Percentiles rank a stretch among this genome's conserved stretches.
Conservation (phyloP, 1,139 yeast species). For the Trichomonascaceae sp. region DNA sequence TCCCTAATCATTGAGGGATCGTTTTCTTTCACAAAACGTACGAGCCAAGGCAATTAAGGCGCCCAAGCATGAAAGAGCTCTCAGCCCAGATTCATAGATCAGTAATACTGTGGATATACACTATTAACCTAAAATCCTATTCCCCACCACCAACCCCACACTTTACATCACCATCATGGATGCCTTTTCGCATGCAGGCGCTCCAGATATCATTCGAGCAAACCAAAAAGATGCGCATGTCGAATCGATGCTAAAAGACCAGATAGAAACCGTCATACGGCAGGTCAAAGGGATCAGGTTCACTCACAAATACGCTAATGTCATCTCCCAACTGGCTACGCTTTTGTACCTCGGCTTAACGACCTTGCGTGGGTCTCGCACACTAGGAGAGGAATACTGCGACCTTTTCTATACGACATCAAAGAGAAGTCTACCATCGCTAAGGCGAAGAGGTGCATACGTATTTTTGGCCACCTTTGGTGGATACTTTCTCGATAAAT, state of each 20-base stretch:
- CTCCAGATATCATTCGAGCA: slow-evolving; percentile 34
- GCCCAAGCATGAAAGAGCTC: too few relatives aligned
- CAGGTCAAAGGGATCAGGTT: slow-evolving; percentile 54
- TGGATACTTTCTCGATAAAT: slow-evolving; percentile 10
- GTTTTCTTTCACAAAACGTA: too few relatives aligned
- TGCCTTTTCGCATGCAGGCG: not conserved
- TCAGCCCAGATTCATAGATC: too few relatives aligned
- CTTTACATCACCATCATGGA: not conserved
- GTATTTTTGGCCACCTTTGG: slow-evolving; percentile 20
- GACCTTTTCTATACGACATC: slow-evolving; percentile 59
- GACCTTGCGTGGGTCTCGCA: slow-evolving; percentile 61
- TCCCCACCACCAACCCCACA: too few relatives aligned
- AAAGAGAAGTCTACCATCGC: slow-evolving; percentile 30
- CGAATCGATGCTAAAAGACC: slow-evolving; percentile 40
- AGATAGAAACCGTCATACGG: slow-evolving; percentile 45
- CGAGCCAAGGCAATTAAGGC: too few relatives aligned
- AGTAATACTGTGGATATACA: too few relatives aligned
- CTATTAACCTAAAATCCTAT: too few relatives aligned
- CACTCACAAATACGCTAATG: slow-evolving; percentile 50
- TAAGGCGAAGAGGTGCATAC: slow-evolving; percentile 19
- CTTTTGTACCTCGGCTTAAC: slow-evolving; percentile 56
- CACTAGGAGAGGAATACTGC: slow-evolving; percentile 90
- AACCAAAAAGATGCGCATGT: slow-evolving; percentile 78
- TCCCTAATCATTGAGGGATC: too few relatives aligned
- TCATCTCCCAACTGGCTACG: slow-evolving; percentile 45